These are phyloP conservation scores for Daucus carota DNA, from an alignment of 129 eudicot species.

Conservation along the genomic window DH1_v3.0 NC_030388.2:23712501-23713000, in stretches of 20 bases:
- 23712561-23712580: not conserved
- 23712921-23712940: constrained; percentile 72
- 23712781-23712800: constrained; percentile 96
- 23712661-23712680: not conserved
- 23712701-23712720: not conserved
- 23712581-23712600: not conserved
- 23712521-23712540: not conserved
- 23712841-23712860: constrained; percentile 62
- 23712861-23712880: constrained; percentile 94
- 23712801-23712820: constrained; percentile 87
- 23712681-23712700: not conserved
- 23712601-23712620: not conserved
- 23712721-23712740: constrained; percentile 19
- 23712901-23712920: constrained; percentile 72
- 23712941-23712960: constrained; percentile 60
- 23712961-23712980: constrained; percentile 65
- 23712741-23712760: constrained; percentile 52
- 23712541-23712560: not conserved
- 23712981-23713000: constrained; percentile 75
- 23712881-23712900: constrained; percentile 75
- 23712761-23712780: constrained; percentile 97
- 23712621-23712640: not conserved
- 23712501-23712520: not conserved
- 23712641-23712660: not conserved
- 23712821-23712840: constrained; percentile 88